Percentiles rank a stretch among this genome's conserved stretches.
Evolutionary conservation across 495 filamentous ascomycete genomes (phyloP).

Genomic region (Neurospora cerealis): DNA sequence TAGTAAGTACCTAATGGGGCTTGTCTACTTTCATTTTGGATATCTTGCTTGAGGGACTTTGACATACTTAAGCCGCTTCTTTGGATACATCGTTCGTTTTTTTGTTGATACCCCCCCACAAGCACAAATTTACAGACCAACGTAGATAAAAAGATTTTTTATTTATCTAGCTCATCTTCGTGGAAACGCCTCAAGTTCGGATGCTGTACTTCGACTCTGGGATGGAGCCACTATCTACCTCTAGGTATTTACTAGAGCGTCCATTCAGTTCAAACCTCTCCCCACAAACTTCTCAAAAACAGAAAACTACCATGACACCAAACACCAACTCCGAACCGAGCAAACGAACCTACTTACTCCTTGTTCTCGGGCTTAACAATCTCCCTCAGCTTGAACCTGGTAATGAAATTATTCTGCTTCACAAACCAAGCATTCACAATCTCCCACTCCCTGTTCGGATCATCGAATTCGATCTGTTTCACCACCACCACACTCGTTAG

Average conservation of each 20-base stretch:
- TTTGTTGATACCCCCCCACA: slow-evolving; percentile 11
- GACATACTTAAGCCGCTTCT: neutral
- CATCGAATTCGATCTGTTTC: slow-evolving; percentile 46
- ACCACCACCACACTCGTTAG: no score
- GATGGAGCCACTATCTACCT: neutral
- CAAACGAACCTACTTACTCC: neutral
- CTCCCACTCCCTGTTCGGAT: slow-evolving; percentile 53
- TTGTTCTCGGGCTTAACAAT: slow-evolving; percentile 29
- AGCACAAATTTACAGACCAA: neutral
- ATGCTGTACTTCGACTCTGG: neutral
- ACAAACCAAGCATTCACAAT: slow-evolving; percentile 67
- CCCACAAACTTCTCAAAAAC: neutral
- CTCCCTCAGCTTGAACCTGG: slow-evolving; percentile 40
- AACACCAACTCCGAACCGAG: no score
- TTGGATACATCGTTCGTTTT: neutral
- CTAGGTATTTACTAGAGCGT: neutral
- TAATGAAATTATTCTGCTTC: slow-evolving; percentile 54
- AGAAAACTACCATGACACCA: neutral
- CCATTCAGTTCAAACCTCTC: neutral
- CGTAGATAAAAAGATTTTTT: neutral
- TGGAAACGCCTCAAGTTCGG: neutral
- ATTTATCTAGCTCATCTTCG: neutral
- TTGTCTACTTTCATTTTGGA: neutral
- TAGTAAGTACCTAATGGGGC: neutral
- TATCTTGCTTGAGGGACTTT: neutral